These are phyloP conservation scores for Discostella pseudostelligera DNA, from an alignment of 108 stramenopile genomes.

Conservation along the genomic window DNA sequence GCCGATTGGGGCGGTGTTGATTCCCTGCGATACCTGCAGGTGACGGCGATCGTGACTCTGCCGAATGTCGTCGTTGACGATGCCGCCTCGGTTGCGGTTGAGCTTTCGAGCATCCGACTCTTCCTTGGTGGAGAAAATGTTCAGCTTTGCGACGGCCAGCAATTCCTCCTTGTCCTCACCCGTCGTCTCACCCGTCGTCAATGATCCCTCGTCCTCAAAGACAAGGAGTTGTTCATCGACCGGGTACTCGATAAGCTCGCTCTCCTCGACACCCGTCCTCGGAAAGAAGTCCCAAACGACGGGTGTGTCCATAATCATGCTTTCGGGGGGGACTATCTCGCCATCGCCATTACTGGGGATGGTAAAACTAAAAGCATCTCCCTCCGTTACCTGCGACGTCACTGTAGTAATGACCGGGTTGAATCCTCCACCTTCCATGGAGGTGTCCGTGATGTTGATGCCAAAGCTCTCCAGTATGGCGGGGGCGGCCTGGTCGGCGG, in stretches of 20 bases:
- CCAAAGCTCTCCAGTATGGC: neutral
- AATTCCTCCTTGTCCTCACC: too few relatives aligned
- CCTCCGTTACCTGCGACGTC: neutral
- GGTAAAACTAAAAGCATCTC: neutral
- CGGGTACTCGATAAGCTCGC: too few relatives aligned
- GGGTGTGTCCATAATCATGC: too few relatives aligned
- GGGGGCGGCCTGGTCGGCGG: neutral
- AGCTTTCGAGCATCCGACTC: neutral
- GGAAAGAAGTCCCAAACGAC: too few relatives aligned
- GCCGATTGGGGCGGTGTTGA: conserved; percentile 17
- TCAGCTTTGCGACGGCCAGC: too few relatives aligned
- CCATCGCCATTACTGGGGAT: neutral
- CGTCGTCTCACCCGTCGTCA: too few relatives aligned
- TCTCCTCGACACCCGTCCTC: too few relatives aligned
- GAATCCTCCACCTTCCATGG: conserved; percentile 1
- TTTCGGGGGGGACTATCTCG: too few relatives aligned
- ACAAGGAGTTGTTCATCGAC: too few relatives aligned
- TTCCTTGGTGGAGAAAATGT: too few relatives aligned
- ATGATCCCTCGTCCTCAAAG: too few relatives aligned
- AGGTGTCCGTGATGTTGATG: neutral
- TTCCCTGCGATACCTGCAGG: conserved; percentile 1
- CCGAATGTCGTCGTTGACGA: neutral
- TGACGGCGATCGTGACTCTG: neutral
- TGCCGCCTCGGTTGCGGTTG: neutral
- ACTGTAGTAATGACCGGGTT: neutral